Conservation (phyloP, 352 stramenopile species). For the Globisporangium camurandrum region DNA sequence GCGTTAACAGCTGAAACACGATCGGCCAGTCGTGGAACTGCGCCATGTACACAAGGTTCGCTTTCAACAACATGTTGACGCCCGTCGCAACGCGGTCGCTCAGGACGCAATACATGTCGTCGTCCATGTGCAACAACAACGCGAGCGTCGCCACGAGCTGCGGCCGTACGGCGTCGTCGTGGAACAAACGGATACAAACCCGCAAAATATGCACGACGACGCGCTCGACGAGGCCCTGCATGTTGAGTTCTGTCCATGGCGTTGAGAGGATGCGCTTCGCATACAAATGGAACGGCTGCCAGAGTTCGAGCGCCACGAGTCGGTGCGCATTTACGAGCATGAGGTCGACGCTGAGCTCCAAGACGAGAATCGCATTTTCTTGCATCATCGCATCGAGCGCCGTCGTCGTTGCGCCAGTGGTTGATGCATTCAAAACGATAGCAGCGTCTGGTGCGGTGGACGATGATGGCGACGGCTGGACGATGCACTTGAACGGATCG, state of each 20-base stretch:
- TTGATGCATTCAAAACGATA: too few relatives aligned
- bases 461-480: constrained; percentile 27
- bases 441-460: not conserved
- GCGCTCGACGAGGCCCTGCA: constrained; percentile 71
- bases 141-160: constrained; percentile 78
- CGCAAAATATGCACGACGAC: constrained; percentile 83
- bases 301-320: constrained; percentile 62
- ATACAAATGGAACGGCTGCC: constrained; percentile 77
- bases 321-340: constrained; percentile 82
- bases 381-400: constrained; percentile 82
- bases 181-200: constrained; percentile 81
- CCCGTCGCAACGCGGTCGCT: constrained; percentile 72
- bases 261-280: constrained; percentile 69
- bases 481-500: constrained; percentile 73
- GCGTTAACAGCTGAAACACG: constrained; percentile 62
- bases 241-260: constrained; percentile 60
- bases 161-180: constrained; percentile 72
- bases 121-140: constrained; percentile 67
- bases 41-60: constrained; percentile 86
- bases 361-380: constrained; percentile 83
- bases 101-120: constrained; percentile 75
- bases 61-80: constrained; percentile 81
- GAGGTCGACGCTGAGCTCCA: constrained; percentile 77
- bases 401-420: constrained; percentile 9
- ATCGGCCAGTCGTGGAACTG: constrained; percentile 77